Evolutionary conservation across 306 rosid genomes (phyloP), one percentile per base, ranked within the genome.

Genomic region (Cucurbita maxima): DNA sequence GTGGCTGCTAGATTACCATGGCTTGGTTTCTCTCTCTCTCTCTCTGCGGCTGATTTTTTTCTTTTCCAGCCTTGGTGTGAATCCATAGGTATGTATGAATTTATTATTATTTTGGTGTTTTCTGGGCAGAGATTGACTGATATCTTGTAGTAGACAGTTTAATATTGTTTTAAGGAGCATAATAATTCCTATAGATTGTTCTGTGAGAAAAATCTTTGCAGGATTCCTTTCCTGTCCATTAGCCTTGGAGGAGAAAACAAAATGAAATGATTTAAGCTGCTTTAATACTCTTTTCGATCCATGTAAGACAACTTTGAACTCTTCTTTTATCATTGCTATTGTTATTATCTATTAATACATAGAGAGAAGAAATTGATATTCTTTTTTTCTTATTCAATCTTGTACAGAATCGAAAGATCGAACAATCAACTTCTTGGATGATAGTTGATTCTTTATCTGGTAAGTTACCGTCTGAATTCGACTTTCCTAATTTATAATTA

Each of bases 241-340:
- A 69, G 43, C 37, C 5, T 63, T 18, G 43, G 25, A 69, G 43
- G 58, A 25, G 51, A 69, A 69, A 45, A 69, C 20, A 45, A 45
- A 69, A 47, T 69, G 57, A 69, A 45, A 69, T 69, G 73, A 69
- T 69, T 69, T 69, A 48, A 48, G 38, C 15, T 69, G 43, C 57
- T 69, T 69, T 69, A 69, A 69, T 69, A 69, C 56, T 69, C 22
- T 45, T 45, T 69, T 69, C 48, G 43, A 47, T 69, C 54, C 57
- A 69, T 69, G 73, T 69, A 69, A 69, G 73, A 69, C 73, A 69
- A 69, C 56, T 48, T 69, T 69, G 18, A 69, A 69, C 57, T 69
- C 73, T 68, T 64, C 38, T 66, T 66, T 43, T 43, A 43, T 64
- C 34, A 40, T 62, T 14, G 7, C 8, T 63, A 63, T 63, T 41